These are phyloP conservation scores for Hirsutella rhossiliensis DNA, from an alignment of 2,329 filamentous ascomycete species.

Conservation along the genomic window DNA sequence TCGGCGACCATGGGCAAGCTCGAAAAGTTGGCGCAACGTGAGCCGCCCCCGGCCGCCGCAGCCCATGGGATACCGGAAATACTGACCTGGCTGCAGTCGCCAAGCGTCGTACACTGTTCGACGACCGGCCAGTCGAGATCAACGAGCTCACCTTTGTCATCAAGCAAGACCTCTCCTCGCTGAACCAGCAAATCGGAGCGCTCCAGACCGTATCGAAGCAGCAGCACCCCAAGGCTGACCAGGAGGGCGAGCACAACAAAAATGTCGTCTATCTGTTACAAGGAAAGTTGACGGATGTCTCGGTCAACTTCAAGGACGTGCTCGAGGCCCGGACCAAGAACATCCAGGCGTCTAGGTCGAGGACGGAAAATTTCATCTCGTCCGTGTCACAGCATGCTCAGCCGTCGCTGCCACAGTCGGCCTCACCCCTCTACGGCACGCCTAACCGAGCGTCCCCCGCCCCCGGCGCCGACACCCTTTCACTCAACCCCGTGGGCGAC, in stretches of 20 bases:
- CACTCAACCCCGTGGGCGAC: slow-evolving; percentile 67
- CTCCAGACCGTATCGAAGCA: slow-evolving; percentile 69
- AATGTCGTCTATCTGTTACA: slow-evolving; percentile 90
- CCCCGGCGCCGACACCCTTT: slow-evolving; percentile 63
- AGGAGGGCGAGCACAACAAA: slow-evolving; percentile 95
- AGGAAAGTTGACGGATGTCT: slow-evolving; percentile 83
- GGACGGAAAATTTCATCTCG: slow-evolving; percentile 95
- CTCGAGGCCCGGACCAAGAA: slow-evolving; percentile 95
- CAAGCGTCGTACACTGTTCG: slow-evolving; percentile 93
- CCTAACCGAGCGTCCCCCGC: slow-evolving; percentile 55
- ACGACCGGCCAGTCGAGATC: slow-evolving; percentile 92
- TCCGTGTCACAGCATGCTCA: slow-evolving; percentile 71
- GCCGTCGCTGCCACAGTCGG: slow-evolving; percentile 56
- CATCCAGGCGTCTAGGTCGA: slow-evolving; percentile 81
- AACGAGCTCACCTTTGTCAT: slow-evolving; percentile 95
- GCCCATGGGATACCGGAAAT: neutral
- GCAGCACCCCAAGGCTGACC: slow-evolving; percentile 60
- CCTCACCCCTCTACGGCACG: slow-evolving; percentile 78
- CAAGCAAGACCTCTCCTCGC: slow-evolving; percentile 81
- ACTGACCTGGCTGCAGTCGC: slow-evolving; percentile 47
- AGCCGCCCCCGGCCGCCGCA: slow-evolving; percentile 11
- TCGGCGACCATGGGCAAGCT: slow-evolving; percentile 88
- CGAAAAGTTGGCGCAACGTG: slow-evolving; percentile 78
- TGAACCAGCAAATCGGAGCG: slow-evolving; percentile 76
- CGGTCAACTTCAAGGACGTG: slow-evolving; percentile 93